Evolutionary conservation across 768 basidiomycete genomes (phyloP), one percentile per base, ranked within the genome.

Genomic region (Botryobasidium botryosum): DNA sequence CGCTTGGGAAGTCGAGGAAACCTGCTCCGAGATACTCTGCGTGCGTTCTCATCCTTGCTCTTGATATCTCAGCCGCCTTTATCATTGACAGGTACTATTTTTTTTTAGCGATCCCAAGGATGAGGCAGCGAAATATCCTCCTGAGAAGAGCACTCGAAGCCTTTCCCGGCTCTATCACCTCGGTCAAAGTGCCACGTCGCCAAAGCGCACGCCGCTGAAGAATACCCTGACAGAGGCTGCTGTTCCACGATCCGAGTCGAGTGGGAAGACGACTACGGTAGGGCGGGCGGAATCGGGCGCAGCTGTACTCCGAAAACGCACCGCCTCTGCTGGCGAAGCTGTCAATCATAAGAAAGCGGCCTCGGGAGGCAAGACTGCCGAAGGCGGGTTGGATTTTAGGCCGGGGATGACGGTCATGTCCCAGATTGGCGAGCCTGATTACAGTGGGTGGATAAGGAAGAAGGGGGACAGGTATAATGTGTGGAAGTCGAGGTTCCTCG

Each of bases 361-460:
- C n/a, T n/a, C n/a, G n/a, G n/a, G n/a, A n/a, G n/a, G n/a, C n/a
- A n/a, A n/a, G n/a, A n/a, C n/a, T n/a, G n/a, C n/a, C n/a, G n/a
- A 33, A 8, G 40, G 27, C 21, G 48, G 46, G 23, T 26, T 52
- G 46, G 26, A 33, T 1, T 44, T 65, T 20, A 61, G 59, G 50
- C 52, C 60, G 25, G 83, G 82, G 0, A 66, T 68, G 58, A 86
- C 75, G 48, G 81, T 94, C 40, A 59, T 94, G 44, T 77, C 86
- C 45, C 85, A 92, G 61, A 88, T 99, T 49, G 94, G 92, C 3
- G 72, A 72, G 21, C 75, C 87, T 13, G 94, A 99, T 62, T 77
- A 84, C 58, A 67, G 70, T 26, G 94, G 94, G 5, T 96, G 86
- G 79, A 79, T 99, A 80, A 72, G 83, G 57, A 99, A 97, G 72